Evolutionary conservation across 139 green algal genomes (phyloP).

Genomic region (Closterium sp.): DNA sequence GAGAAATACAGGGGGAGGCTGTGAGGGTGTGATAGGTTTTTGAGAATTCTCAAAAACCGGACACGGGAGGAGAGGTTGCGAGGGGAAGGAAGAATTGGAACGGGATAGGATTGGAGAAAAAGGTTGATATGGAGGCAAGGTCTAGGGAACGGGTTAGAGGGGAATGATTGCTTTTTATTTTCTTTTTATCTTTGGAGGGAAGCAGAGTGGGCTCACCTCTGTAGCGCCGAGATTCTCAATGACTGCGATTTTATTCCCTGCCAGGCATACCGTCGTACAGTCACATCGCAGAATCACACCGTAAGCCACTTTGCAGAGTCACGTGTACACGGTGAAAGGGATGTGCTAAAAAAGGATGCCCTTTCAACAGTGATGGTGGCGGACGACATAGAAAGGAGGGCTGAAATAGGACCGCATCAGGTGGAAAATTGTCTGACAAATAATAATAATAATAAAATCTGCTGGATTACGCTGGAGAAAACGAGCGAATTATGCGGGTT

Average conservation of each 20-base stretch:
- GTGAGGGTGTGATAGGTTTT: too few relatives aligned
- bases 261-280: neutral
- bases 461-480: constrained; percentile 21
- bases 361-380: neutral
- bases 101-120: too few relatives aligned
- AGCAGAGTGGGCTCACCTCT: constrained; percentile 24
- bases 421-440: neutral
- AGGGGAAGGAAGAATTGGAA: too few relatives aligned
- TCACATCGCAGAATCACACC: neutral
- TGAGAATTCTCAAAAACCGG: too few relatives aligned
- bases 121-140: too few relatives aligned
- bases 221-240: constrained; percentile 46
- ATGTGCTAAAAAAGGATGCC: neutral
- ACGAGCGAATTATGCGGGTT: too few relatives aligned
- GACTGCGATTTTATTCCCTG: constrained; percentile 20
- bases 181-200: constrained; percentile 12
- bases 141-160: too few relatives aligned
- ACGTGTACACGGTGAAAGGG: neutral
- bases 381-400: too few relatives aligned
- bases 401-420: too few relatives aligned
- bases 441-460: constrained; percentile 23
- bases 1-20: too few relatives aligned
- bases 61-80: too few relatives aligned
- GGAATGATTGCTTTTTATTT: too few relatives aligned
- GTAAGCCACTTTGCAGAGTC: neutral